Percentiles rank a stretch among this genome's conserved stretches.
phyloP scores from a whole-genome alignment of 257 asterid genomes.

The Haberlea rhodopensis region DNA sequence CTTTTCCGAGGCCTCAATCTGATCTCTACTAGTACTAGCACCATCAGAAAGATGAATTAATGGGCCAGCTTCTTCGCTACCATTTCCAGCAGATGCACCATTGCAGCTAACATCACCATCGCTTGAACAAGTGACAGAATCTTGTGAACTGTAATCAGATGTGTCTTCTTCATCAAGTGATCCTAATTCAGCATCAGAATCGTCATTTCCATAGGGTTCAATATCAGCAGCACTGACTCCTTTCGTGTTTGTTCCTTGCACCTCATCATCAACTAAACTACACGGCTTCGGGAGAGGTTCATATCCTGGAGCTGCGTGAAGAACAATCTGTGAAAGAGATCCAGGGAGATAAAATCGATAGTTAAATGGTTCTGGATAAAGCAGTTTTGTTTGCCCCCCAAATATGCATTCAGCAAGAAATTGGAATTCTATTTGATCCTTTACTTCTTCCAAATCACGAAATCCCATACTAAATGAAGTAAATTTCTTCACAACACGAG shows the following conservation, averaged over 20 bases:
- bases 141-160: constrained; percentile 66
- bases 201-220: constrained; percentile 51
- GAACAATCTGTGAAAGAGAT: constrained; percentile 92
- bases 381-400: constrained; percentile 51
- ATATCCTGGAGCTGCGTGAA: constrained; percentile 99
- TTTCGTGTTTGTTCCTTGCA: constrained; percentile 25
- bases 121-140: constrained; percentile 55
- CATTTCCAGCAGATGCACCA: constrained; percentile 45
- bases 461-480: constrained; percentile 44
- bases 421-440: constrained; percentile 36
- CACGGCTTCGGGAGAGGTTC: constrained; percentile 96
- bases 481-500: constrained; percentile 62
- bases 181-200: constrained; percentile 60
- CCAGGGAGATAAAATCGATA: constrained; percentile 92
- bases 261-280: constrained; percentile 55
- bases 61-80: constrained; percentile 41
- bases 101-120: constrained; percentile 40
- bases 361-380: constrained; percentile 48
- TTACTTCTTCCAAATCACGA: constrained; percentile 40
- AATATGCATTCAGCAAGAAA: constrained; percentile 60
- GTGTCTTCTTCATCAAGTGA: constrained; percentile 73
- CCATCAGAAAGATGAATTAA: constrained; percentile 77
- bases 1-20: constrained; percentile 31
- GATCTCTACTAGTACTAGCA: constrained; percentile 44
- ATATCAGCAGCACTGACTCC: constrained; percentile 35